A percentile compares a stretch with the other conserved stretches of the same genome.
These are phyloP conservation scores for Fragaria vesca DNA, from an alignment of 306 rosid species.

Conservation along the genomic window DNA sequence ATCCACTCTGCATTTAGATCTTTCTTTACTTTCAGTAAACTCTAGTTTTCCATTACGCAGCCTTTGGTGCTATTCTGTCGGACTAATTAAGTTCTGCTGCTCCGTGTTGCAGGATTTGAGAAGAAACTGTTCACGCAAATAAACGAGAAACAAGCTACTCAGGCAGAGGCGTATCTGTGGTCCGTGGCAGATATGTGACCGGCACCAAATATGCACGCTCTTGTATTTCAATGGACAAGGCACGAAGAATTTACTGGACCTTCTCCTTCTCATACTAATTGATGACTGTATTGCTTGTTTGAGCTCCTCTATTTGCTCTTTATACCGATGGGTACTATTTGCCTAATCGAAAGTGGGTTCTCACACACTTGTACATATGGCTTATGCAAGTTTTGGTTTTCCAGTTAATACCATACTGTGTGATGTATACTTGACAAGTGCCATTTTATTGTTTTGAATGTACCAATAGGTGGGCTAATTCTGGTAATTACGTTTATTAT, in stretches of 20 bases:
- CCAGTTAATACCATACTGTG: background rate
- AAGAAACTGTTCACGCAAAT: slow-evolving; percentile 64
- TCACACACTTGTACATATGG: background rate
- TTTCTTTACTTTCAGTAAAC: background rate
- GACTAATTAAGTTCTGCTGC: slow-evolving; percentile 17
- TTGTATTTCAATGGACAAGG: background rate
- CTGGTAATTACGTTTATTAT: background rate
- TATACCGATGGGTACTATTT: background rate
- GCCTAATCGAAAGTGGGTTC: background rate
- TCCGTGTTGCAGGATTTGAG: slow-evolving; percentile 59
- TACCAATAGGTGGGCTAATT: background rate
- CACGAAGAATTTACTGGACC: background rate
- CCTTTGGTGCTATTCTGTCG: background rate
- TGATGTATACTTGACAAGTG: background rate
- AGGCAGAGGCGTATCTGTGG: slow-evolving; percentile 90
- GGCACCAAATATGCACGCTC: background rate
- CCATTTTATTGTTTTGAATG: background rate
- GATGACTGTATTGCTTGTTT: background rate
- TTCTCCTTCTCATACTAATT: background rate
- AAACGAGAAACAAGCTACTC: slow-evolving; percentile 71
- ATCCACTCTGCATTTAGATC: background rate
- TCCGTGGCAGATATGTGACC: slow-evolving; percentile 85
- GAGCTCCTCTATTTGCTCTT: background rate
- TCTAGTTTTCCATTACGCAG: background rate
- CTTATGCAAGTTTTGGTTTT: background rate